Evolutionary conservation across 805 yeast genomes (phyloP), one percentile per base, ranked within the genome.

Genomic region (Citeromyces matritensis): DNA sequence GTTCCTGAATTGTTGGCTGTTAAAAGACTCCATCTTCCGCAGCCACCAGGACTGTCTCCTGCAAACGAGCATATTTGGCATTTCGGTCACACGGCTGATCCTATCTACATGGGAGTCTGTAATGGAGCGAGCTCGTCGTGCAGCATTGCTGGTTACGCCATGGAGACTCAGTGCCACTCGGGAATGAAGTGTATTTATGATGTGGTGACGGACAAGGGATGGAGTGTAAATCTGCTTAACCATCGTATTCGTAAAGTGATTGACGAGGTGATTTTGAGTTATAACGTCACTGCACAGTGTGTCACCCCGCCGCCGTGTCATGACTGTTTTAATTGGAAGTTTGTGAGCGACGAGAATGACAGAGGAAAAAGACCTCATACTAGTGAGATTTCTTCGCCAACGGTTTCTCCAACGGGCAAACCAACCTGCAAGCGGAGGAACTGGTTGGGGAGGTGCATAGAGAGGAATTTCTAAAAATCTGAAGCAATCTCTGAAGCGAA

Each of bases 71-170:
- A 82, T 39, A 69, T 91, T 7, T 91, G 94, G 93, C 96, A 91
- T 49, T 58, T 91, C 47, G 98, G 98, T 3, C 88, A 91, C 49
- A 91, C 91, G 2, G 97, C 95, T 0, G 98, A 91, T 49, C 98
- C 98, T 2, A 82, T 91, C 2, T 91, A 65, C 45, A 79, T 86
- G 88, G 98, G 98, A 0, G 86, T 84, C 6, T 91, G 98, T 50
- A 85, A 81, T 45, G 98, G 98, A 7, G 93, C 91, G 1, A 73
- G 88, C 4, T 77, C 93, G 0, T 55, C 86, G 2, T 91, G 98
- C 52, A 75, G 88, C 37, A 63, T 83, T 6, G 95, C 82, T 1
- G 98, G 98, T 0, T 91, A 84, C 51, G 98, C 97, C 8, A 77
- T 91, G 95, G 98, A 91, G 46, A 77, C 95, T 0, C 77, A 76